phyloP scores from a whole-genome alignment of 2,329 filamentous ascomycete species.

The Diaporthe humulicola region DNA sequence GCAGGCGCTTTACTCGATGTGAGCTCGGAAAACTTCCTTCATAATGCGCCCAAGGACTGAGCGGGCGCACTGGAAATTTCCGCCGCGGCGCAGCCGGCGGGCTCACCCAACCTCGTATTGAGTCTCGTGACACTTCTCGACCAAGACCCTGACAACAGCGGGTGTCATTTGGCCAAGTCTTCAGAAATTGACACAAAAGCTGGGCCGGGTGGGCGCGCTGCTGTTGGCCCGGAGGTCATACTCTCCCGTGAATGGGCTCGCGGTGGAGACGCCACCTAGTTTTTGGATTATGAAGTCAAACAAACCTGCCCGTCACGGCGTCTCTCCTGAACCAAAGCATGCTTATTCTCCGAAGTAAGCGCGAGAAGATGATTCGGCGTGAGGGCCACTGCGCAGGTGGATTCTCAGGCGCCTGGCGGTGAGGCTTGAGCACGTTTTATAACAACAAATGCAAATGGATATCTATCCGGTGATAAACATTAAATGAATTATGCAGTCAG shows the following conservation, averaged over 20 bases:
- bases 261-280: background rate
- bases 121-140: background rate
- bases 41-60: background rate
- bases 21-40: conserved; percentile 7
- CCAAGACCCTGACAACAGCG: too few relatives aligned
- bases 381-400: too few relatives aligned
- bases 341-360: background rate
- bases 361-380: background rate
- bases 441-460: background rate
- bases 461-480: too few relatives aligned
- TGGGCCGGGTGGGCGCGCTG: background rate
- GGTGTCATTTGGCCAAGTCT: background rate
- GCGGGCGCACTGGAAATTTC: background rate
- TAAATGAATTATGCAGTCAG: too few relatives aligned
- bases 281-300: background rate
- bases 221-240: background rate
- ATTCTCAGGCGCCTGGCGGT: background rate
- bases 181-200: too few relatives aligned
- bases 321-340: background rate
- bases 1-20: background rate
- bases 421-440: background rate
- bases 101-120: background rate
- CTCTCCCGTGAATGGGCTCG: background rate
- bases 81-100: background rate
- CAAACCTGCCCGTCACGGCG: background rate